Base-by-base conservation (phyloP, 2,329 filamentous ascomycete species). In the Colletotrichum chlorophyti region DNA sequence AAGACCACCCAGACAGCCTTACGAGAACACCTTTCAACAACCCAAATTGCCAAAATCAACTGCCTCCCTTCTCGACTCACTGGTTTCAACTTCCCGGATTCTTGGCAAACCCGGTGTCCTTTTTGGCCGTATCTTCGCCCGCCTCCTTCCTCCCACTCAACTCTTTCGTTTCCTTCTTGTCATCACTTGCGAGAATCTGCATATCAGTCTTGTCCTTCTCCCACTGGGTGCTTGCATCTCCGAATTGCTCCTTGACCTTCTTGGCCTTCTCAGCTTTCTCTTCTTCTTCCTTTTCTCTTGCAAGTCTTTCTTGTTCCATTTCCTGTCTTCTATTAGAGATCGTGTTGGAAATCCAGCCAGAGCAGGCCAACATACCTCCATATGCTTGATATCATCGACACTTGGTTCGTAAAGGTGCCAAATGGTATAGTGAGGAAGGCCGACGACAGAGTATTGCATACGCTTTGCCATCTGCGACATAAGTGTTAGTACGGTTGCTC, bases 381-480 rank as follows among this genome's bases (percentile, higher is more conserved):
- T 99, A 70, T 98, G 95, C 59, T 91, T 88, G 63, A 98, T 91
- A 69, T 99, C 95, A 69, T 99, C 95, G 14, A 97, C 91, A 68
- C 92, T 97, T n/a, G 95, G 95, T 75, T 99, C 95, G 79, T 99
- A 99, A 69, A 99, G 82, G 87, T 99, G 95, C 95, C 95, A 99
- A 64, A 99, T 97, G 1, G 93, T 97, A 74, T 99, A 99, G 72
- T 99, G 95, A 6, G 95, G 95, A 42, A 99, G 82, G 27, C 95
- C 95, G 58, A 99, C 90, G 15, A 99, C 95, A 0, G 93, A 97
- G 70, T 91, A 98, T 59, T 90, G 83, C 95, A 99, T 98, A 60
- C 91, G 89, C 74, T 92, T 95, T 14, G 95, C 91, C 95, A 99
- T 99, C 93, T 97, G 62, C 38, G 34, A 6, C 17, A 38, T 15